phyloP scores from a whole-genome alignment of 441 rosid species.

The Mallotus repandus region DNA sequence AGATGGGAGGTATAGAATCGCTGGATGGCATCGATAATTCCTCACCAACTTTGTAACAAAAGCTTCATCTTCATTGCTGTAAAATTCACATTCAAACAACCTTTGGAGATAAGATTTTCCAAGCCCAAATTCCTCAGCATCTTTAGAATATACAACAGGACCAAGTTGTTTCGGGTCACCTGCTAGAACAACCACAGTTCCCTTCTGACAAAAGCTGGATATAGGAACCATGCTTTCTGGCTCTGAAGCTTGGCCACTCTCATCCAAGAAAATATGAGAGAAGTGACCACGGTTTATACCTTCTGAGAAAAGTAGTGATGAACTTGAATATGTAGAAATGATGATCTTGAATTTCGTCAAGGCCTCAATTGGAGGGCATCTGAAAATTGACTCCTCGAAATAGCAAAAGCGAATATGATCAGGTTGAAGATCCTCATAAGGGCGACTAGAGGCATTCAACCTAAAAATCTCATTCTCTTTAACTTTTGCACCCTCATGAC shows the following conservation, averaged over 20 bases:
- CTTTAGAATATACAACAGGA: slow-evolving; percentile 65
- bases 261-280: slow-evolving; percentile 76
- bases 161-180: slow-evolving; percentile 90
- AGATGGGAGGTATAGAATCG: slow-evolving; percentile 75
- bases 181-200: slow-evolving; percentile 73
- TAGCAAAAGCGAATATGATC: slow-evolving; percentile 38
- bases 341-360: slow-evolving; percentile 47
- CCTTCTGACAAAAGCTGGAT: slow-evolving; percentile 44
- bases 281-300: slow-evolving; percentile 55
- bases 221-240: slow-evolving; percentile 74
- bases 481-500: slow-evolving; percentile 30
- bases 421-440: slow-evolving; percentile 40
- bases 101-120: slow-evolving; percentile 72
- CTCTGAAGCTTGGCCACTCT: slow-evolving; percentile 90
- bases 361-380: slow-evolving; percentile 45
- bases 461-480: slow-evolving; percentile 47
- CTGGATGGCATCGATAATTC: slow-evolving; percentile 70
- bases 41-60: slow-evolving; percentile 63
- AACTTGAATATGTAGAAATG: slow-evolving; percentile 68
- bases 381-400: slow-evolving; percentile 37
- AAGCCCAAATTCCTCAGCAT: slow-evolving; percentile 53
- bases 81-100: slow-evolving; percentile 50
- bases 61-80: slow-evolving; percentile 40
- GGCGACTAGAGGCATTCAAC: slow-evolving; percentile 46
- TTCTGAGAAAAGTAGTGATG: slow-evolving; percentile 60